Evolutionary conservation across 139 green algal genomes (phyloP), one percentile per base, ranked within the genome.

Genomic region (Microglena sp.): DNA sequence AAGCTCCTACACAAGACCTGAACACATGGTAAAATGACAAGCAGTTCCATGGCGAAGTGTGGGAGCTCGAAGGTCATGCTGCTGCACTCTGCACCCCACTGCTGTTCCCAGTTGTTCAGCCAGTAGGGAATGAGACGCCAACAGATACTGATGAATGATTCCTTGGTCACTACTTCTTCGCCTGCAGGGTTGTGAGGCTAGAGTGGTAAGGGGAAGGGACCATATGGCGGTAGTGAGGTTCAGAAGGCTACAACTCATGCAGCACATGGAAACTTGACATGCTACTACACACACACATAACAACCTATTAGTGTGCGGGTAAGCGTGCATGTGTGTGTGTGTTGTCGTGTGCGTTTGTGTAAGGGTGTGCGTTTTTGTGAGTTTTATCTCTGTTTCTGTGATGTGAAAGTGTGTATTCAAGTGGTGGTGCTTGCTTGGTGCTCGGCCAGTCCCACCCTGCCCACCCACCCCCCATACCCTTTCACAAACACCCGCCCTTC

Each of bases 51-150:
- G 2, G 88, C 88, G 79, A 94, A 95, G 67, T 93, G 87, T 3
- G 87, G 88, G 60, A 95, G 82, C 82, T 95, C 88, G 64, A 93
- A 95, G 40, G 76, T 79, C 74, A 86, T 79, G 66, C 55, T 73
- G 27, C 53, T 76, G 59, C 74, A 79, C 64, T 87, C 80, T 1
- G 73, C 77, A 2, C 80, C 80, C 80, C 75, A 87, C 45, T 83
- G 70, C 68, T 87, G 77, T 74, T 95, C 88, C 88, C 88, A 95
- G 64, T 87, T 82, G 73, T 94, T 94, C 24, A 94, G 80, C 82
- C 82, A 92, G 76, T 91, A 95, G 28, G 88, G 88, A 3, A 95
- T 82, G 29, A 95, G 81, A 29, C 88, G 80, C 85, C 87, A 92
- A 70, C 73, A 82, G 50, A 95, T 85, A 66, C 66, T 85, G 59